Percentiles rank a stretch among this genome's conserved stretches.
These are phyloP conservation scores for Trichoderma breve DNA, from an alignment of 2,329 filamentous ascomycete species.

Conservation along the genomic window DNA sequence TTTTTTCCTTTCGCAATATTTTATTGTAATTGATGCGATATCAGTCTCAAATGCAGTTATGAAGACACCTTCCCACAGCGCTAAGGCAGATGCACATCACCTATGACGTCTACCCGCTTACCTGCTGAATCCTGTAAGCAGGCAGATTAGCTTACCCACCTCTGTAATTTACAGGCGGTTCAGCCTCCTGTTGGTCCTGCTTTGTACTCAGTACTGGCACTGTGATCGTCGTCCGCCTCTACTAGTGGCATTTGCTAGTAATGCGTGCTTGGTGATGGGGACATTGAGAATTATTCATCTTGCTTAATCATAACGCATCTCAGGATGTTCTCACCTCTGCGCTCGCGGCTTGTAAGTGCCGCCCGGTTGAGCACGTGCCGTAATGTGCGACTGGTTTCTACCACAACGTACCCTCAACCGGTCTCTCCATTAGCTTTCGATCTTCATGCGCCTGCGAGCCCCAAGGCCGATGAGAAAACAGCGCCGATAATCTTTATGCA, in stretches of 20 bases:
- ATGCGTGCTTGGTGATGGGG: neutral
- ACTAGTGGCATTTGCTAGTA: neutral
- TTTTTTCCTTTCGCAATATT: neutral
- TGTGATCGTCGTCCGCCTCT: neutral
- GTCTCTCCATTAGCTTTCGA: conserved; percentile 58
- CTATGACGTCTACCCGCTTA: neutral
- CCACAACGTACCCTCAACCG: neutral
- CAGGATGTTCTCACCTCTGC: conserved; percentile 1
- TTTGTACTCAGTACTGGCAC: neutral
- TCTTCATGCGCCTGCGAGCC: conserved; percentile 58
- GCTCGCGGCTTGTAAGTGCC: neutral
- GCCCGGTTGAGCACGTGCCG: neutral
- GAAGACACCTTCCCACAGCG: neutral
- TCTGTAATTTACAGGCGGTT: neutral
- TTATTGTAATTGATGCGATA: neutral
- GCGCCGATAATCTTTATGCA: conserved; percentile 83
- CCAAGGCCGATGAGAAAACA: conserved; percentile 38
- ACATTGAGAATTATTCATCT: neutral
- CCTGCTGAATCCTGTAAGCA: neutral
- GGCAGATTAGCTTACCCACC: neutral
- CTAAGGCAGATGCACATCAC: neutral
- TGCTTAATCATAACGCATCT: neutral
- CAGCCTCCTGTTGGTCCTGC: neutral
- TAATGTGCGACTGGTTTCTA: neutral
- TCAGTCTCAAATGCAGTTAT: neutral